A percentile compares a stretch with the other conserved stretches of the same genome.
Evolutionary conservation across 2,329 filamentous ascomycete species (phyloP).

Genomic region (Pseudogymnoascus verrucosus): DNA sequence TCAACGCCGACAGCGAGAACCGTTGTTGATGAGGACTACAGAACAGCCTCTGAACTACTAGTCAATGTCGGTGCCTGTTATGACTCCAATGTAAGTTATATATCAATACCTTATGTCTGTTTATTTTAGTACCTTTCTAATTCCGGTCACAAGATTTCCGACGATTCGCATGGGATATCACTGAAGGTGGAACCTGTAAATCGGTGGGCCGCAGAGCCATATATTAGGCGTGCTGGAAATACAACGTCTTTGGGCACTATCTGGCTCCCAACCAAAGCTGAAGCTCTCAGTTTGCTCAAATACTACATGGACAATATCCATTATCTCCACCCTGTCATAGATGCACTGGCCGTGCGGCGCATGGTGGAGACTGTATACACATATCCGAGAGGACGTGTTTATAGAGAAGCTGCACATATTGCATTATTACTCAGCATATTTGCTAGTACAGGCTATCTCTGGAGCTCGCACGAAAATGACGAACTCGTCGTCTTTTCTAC

Average conservation of each 20-base stretch:
- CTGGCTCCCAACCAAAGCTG: neutral
- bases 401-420: neutral
- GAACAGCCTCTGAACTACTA: neutral
- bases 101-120: neutral
- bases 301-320: slow-evolving; percentile 1
- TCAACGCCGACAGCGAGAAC: neutral
- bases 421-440: neutral
- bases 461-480: neutral
- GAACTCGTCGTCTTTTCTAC: neutral
- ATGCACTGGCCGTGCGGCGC: neutral
- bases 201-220: neutral
- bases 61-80: neutral
- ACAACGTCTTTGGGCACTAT: neutral
- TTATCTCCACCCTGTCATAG: slow-evolving; percentile 1
- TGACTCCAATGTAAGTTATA: slow-evolving; percentile 2
- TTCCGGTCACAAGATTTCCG: neutral
- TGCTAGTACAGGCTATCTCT: neutral
- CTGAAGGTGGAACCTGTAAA: slow-evolving; percentile 1
- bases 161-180: slow-evolving; percentile 1
- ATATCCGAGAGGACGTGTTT: neutral
- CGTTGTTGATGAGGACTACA: neutral
- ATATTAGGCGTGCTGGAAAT: neutral
- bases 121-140: neutral
- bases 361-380: neutral
- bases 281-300: neutral